Percentiles rank a stretch among this genome's conserved stretches.
Conservation (phyloP, 2,329 filamentous ascomycete species). For the Penicillium frequentans region DNA sequence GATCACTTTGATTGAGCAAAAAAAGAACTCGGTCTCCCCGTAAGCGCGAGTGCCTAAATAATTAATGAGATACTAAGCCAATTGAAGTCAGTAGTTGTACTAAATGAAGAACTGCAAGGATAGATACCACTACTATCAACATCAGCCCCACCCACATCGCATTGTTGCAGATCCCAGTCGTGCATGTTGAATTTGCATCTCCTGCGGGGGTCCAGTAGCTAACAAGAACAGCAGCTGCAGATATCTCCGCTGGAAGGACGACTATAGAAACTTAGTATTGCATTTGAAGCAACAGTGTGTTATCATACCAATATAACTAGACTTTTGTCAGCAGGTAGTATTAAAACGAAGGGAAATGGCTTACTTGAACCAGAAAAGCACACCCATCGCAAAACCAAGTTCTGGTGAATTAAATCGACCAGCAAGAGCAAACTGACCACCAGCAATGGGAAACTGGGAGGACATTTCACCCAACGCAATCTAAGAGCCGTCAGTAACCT, state of each 20-base stretch:
- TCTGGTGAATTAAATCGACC: conserved; percentile 11
- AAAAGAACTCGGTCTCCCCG: conserved; percentile 17
- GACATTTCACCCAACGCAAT: conserved; percentile 10
- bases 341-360: too few relatives aligned
- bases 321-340: not conserved
- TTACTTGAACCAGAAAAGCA: conserved; percentile 13
- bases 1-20: conserved; percentile 17
- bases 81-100: not conserved
- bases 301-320: conserved; percentile 9
- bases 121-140: conserved; percentile 8
- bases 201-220: conserved; percentile 11
- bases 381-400: conserved; percentile 12
- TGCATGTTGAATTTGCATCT: conserved; percentile 12
- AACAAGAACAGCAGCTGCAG: conserved; percentile 8
- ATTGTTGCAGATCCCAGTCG: conserved; percentile 17
- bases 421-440: conserved; percentile 10
- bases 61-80: not conserved
- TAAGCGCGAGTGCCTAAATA: conserved; percentile 6
- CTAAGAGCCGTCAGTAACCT: not conserved
- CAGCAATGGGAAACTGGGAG: conserved; percentile 9
- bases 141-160: conserved; percentile 12
- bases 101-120: too few relatives aligned
- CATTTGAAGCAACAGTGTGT: not conserved
- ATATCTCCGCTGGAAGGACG: conserved; percentile 13
- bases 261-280: conserved; percentile 3